Evolutionary conservation across 139 green algal genomes (phyloP).

Genomic region (Gonium pectorale): DNA sequence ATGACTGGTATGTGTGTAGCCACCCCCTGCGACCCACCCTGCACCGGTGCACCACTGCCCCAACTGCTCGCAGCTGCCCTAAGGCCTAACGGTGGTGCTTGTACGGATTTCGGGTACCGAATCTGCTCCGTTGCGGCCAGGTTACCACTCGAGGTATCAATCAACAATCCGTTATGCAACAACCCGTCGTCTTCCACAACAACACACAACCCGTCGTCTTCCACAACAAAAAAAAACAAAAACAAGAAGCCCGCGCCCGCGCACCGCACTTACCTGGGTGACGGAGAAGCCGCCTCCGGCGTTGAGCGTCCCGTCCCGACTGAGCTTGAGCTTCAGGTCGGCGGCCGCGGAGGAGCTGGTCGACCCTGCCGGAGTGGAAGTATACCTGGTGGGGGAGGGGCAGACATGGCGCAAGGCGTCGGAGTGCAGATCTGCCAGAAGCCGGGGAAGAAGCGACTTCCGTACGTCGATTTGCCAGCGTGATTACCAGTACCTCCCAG

Average conservation of each 20-base stretch:
- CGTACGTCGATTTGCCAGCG: background rate
- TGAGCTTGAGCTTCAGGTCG: constrained; percentile 11
- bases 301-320: constrained; percentile 12
- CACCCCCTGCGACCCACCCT: too few species aligned
- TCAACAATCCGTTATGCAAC: background rate
- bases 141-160: background rate
- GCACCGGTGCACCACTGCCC: too few species aligned
- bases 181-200: background rate
- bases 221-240: background rate
- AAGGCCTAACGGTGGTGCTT: too few species aligned
- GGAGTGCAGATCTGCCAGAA: background rate
- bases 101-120: too few species aligned
- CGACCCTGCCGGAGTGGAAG: background rate
- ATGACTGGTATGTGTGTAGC: too few species aligned
- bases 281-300: constrained; percentile 8
- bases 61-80: too few species aligned
- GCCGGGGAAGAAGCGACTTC: background rate
- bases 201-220: background rate
- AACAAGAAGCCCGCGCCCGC: background rate
- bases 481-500: background rate
- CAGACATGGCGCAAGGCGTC: background rate
- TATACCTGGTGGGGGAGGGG: background rate
- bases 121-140: background rate
- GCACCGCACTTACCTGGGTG: background rate
- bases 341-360: background rate